Evolutionary conservation across 1,139 yeast species (phyloP).

Genomic region (Arxiozyma slooffiae): DNA sequence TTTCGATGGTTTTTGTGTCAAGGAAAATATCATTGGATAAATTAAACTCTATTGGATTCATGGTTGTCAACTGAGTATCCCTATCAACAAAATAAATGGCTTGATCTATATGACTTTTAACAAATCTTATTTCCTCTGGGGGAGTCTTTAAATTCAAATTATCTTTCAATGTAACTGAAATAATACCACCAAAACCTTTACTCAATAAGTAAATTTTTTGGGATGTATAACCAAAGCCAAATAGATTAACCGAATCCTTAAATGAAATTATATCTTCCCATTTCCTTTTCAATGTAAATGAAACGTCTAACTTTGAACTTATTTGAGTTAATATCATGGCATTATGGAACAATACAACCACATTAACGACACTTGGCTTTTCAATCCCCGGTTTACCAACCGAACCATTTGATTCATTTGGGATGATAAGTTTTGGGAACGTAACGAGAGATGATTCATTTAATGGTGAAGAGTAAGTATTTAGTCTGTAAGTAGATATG

Average conservation of each 20-base stretch:
- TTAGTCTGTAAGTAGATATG: conserved; percentile 51
- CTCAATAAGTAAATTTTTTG: conserved; percentile 49
- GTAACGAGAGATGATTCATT: conserved; percentile 8
- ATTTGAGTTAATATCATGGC: conserved; percentile 61
- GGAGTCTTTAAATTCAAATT: conserved; percentile 9
- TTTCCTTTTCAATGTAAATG: conserved; percentile 37
- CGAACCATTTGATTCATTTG: conserved; percentile 30
- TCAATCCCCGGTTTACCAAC: neutral
- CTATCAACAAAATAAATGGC: conserved; percentile 48
- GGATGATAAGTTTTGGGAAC: conserved; percentile 47
- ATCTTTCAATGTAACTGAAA: conserved; percentile 42
- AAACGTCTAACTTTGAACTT: conserved; percentile 39
- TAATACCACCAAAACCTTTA: conserved; percentile 46
- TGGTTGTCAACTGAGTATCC: conserved; percentile 12
- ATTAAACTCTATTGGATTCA: conserved; percentile 50
- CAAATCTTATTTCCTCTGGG: conserved; percentile 31
- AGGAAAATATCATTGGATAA: conserved; percentile 32
- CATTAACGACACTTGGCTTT: conserved; percentile 44
- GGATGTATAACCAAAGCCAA: conserved; percentile 53
- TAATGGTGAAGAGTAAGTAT: conserved; percentile 33
- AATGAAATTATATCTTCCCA: conserved; percentile 75
- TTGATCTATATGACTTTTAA: conserved; percentile 71
- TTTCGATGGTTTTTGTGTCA: conserved; percentile 35
- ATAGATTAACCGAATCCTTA: conserved; percentile 42
- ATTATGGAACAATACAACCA: conserved; percentile 52